These are phyloP conservation scores for Nannochloropsis gaditana DNA, from an alignment of 108 stramenopile species.

Conservation along the genomic window DNA sequence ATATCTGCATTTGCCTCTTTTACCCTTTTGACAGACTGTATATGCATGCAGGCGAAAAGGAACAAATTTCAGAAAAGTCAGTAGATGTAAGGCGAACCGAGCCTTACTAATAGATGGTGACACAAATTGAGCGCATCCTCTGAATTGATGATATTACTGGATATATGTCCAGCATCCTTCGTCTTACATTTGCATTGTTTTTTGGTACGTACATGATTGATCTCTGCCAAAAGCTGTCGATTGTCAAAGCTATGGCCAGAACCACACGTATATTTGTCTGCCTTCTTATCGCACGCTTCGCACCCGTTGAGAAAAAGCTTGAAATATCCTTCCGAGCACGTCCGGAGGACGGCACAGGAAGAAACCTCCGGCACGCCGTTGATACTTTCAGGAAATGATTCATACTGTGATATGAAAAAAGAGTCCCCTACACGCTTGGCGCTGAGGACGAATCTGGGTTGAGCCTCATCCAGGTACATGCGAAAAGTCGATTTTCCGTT, in stretches of 20 bases:
- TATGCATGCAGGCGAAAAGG: not conserved
- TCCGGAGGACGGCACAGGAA: not conserved
- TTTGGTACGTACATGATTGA: not conserved
- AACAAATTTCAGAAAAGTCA: too few relatives aligned
- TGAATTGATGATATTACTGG: too few relatives aligned
- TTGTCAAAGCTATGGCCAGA: not conserved
- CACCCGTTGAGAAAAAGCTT: not conserved
- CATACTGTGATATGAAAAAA: not conserved
- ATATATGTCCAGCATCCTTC: too few relatives aligned
- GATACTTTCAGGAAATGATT: not conserved
- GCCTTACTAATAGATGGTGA: too few relatives aligned
- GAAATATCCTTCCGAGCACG: slow-evolving; percentile 6
- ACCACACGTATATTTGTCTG: slow-evolving; percentile 5
- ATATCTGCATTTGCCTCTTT: slow-evolving; percentile 13
- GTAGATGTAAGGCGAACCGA: too few relatives aligned
- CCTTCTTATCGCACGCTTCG: not conserved
- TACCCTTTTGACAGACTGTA: not conserved
- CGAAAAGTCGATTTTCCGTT: not conserved
- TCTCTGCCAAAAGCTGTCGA: slow-evolving; percentile 13
- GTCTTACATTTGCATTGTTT: too few relatives aligned
- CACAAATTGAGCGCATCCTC: too few relatives aligned
- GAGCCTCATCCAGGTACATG: slow-evolving; percentile 6
- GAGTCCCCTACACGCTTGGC: slow-evolving; percentile 13
- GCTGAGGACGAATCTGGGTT: not conserved
- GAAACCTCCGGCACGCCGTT: not conserved